Evolutionary conservation across 371 early-diverging fungal species (phyloP).

Genomic region (Actinomortierella ambigua): DNA sequence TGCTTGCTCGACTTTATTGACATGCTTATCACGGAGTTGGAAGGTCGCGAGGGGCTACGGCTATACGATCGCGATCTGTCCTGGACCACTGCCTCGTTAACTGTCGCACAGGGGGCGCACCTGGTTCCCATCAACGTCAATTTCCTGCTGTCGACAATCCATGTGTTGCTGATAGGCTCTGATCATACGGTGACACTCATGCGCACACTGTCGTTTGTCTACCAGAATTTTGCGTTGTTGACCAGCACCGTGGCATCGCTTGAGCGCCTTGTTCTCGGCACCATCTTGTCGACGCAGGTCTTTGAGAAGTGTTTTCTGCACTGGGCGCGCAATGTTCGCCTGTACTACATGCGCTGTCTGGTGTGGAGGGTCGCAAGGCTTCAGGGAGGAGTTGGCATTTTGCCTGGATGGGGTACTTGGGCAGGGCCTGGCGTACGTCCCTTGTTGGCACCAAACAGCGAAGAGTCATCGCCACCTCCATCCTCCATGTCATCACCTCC

Average conservation of each 20-base stretch:
- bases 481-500: no score
- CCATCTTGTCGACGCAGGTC: constrained; percentile 48
- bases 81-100: neutral
- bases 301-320: constrained; percentile 60
- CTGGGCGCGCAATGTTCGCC: constrained; percentile 61
- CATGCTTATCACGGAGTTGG: constrained; percentile 48
- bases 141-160: constrained; percentile 53
- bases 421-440: neutral
- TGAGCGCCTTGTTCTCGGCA: constrained; percentile 50
- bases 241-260: constrained; percentile 48
- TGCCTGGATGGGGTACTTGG: constrained; percentile 43
- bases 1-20: constrained; percentile 60
- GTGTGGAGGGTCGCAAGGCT: constrained; percentile 56
- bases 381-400: constrained; percentile 38
- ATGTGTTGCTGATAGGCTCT: constrained; percentile 49
- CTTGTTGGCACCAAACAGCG: no score
- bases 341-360: constrained; percentile 56
- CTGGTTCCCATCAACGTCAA: constrained; percentile 51
- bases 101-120: constrained; percentile 5
- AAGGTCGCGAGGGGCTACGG: constrained; percentile 31
- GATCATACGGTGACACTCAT: constrained; percentile 59
- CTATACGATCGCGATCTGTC: constrained; percentile 35
- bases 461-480: no score
- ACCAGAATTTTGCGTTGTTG: constrained; percentile 56
- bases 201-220: constrained; percentile 58